Conservation (phyloP, 805 yeast species). For the Starmerella vaccinii region DNA sequence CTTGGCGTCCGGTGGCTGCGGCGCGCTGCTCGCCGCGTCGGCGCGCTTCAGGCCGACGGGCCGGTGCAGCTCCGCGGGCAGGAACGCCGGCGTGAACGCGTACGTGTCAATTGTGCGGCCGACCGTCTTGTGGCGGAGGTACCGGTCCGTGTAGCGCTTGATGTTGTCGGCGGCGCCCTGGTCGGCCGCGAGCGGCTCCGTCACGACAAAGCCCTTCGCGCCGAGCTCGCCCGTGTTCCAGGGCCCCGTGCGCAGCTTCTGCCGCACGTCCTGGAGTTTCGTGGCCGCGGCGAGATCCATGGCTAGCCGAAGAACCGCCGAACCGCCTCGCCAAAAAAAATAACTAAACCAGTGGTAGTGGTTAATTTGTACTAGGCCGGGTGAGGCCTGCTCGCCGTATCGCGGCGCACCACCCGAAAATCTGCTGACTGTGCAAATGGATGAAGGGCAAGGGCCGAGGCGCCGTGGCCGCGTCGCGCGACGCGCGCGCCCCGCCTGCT, state of each 20-base stretch:
- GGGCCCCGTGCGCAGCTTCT: slow-evolving; percentile 21
- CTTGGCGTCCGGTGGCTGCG: no score
- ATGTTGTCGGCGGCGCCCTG: slow-evolving; percentile 47
- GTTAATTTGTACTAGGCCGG: no score
- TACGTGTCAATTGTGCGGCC: slow-evolving; percentile 68
- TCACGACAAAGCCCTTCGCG: slow-evolving; percentile 18
- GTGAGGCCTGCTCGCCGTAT: no score
- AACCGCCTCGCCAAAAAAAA: neutral
- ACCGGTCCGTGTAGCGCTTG: slow-evolving; percentile 71
- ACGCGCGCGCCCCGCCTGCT: no score
- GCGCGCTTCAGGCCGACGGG: slow-evolving; percentile 48
- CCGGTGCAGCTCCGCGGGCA: slow-evolving; percentile 66
- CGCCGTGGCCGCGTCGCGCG: no score
- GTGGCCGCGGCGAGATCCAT: slow-evolving; percentile 17
- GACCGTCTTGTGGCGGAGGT: slow-evolving; percentile 56
- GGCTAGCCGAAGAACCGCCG: neutral
- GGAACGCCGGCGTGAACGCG: slow-evolving; percentile 58
- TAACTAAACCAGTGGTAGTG: no score
- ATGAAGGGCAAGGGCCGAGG: no score
- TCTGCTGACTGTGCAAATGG: no score
- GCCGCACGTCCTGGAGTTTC: slow-evolving; percentile 14
- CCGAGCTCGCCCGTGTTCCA: slow-evolving; percentile 23
- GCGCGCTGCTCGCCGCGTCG: no score
- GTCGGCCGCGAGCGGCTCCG: slow-evolving; percentile 17
- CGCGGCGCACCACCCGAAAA: no score